Evolutionary conservation across 1,139 yeast species (phyloP).

Genomic region (Hyphopichia burtonii): DNA sequence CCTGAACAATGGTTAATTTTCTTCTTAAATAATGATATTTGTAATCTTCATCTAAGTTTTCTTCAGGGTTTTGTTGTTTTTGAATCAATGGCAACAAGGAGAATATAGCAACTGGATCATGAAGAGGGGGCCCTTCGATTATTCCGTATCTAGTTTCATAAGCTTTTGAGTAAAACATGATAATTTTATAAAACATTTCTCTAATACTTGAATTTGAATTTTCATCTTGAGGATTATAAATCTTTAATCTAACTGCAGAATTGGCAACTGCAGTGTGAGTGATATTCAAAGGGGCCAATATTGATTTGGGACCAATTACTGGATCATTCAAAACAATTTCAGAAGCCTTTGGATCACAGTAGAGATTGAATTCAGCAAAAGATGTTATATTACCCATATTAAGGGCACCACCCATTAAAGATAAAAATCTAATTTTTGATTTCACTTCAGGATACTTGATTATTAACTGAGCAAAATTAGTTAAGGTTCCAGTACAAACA

Average conservation of each 20-base stretch:
- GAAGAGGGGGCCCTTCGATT: slow-evolving; percentile 69
- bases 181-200: slow-evolving; percentile 53
- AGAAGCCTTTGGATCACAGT: slow-evolving; percentile 78
- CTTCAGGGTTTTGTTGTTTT: slow-evolving; percentile 16
- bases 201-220: slow-evolving; percentile 40
- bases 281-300: slow-evolving; percentile 65
- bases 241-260: slow-evolving; percentile 31
- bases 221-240: slow-evolving; percentile 18
- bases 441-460: slow-evolving; percentile 50
- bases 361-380: slow-evolving; percentile 76
- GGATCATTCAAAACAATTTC: slow-evolving; percentile 49
- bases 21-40: slow-evolving; percentile 30
- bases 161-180: slow-evolving; percentile 52
- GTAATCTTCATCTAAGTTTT: slow-evolving; percentile 19
- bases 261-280: slow-evolving; percentile 72
- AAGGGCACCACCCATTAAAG: slow-evolving; percentile 80
- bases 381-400: slow-evolving; percentile 45
- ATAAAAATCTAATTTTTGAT: slow-evolving; percentile 45
- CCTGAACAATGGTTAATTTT: slow-evolving; percentile 21
- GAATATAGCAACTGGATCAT: slow-evolving; percentile 76
- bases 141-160: slow-evolving; percentile 47
- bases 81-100: slow-evolving; percentile 50
- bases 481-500: slow-evolving; percentile 71
- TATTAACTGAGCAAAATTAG: slow-evolving; percentile 62
- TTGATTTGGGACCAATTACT: slow-evolving; percentile 44